Evolutionary conservation across 352 stramenopile species (phyloP).

Genomic region (Globisporangium cederbergense): DNA sequence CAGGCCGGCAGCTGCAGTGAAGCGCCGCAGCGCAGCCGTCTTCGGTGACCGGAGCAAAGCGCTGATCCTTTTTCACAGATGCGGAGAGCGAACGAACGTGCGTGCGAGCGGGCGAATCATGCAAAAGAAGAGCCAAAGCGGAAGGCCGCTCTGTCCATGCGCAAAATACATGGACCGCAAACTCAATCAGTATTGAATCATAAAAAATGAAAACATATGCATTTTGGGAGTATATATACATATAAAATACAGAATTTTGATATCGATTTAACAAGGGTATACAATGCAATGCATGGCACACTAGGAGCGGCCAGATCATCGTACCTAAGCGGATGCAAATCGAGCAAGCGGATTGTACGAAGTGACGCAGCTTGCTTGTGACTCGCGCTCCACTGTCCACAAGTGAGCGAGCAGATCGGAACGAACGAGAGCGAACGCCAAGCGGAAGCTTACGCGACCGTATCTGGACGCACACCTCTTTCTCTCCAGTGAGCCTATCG

Average conservation of each 20-base stretch:
- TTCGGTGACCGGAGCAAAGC: no score
- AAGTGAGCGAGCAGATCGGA: not conserved
- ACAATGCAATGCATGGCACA: no score
- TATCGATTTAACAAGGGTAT: not conserved
- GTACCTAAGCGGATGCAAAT: constrained; percentile 5
- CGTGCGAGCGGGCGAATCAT: not conserved
- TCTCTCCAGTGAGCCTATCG: not conserved
- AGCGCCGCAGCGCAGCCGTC: no score
- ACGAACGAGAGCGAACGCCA: not conserved
- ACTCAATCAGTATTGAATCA: not conserved
- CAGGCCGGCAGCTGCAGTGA: no score
- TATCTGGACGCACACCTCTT: not conserved
- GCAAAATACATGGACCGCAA: not conserved
- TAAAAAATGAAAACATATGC: not conserved
- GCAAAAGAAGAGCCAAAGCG: not conserved
- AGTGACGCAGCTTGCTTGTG: constrained; percentile 7
- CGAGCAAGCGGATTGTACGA: constrained; percentile 12
- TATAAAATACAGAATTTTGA: not conserved
- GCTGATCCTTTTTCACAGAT: no score
- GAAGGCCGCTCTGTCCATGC: not conserved
- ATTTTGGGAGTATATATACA: not conserved
- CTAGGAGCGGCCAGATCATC: not conserved
- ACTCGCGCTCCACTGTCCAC: no score
- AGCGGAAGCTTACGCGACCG: not conserved
- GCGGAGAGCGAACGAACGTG: not conserved